phyloP scores from a whole-genome alignment of 331 rosid genomes.

The Quercus phellos region DNA sequence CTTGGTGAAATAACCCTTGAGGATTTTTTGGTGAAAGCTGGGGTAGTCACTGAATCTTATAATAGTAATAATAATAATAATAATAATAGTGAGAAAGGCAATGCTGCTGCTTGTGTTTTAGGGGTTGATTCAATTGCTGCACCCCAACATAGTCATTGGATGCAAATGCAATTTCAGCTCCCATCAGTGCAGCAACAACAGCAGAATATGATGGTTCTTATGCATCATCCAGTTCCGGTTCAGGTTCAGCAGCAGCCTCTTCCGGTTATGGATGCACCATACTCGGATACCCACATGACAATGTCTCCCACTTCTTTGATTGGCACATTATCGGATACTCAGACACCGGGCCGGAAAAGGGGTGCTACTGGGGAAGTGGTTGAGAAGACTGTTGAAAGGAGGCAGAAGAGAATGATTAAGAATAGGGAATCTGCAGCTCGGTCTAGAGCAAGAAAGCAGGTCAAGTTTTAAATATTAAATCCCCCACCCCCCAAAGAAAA shows the following conservation, averaged over 20 bases:
- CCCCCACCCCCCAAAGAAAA: too few species aligned
- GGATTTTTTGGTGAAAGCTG: slow-evolving; percentile 47
- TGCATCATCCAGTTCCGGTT: slow-evolving; percentile 12
- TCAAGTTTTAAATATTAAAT: slow-evolving; percentile 3
- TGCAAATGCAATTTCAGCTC: slow-evolving; percentile 35
- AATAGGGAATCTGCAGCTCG: slow-evolving; percentile 57
- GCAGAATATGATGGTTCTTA: slow-evolving; percentile 28
- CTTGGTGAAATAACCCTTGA: slow-evolving; percentile 49
- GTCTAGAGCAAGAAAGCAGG: slow-evolving; percentile 54
- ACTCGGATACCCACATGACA: slow-evolving; percentile 24
- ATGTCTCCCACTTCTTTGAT: slow-evolving; percentile 39
- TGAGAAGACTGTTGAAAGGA: slow-evolving; percentile 51
- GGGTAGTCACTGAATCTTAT: slow-evolving; percentile 33
- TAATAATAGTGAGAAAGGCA: background rate
- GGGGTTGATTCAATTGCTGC: slow-evolving; percentile 23
- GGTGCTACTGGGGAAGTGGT: slow-evolving; percentile 36
- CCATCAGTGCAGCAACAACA: slow-evolving; percentile 31
- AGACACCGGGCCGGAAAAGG: slow-evolving; percentile 36
- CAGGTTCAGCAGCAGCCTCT: slow-evolving; percentile 28
- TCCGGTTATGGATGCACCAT: slow-evolving; percentile 34
- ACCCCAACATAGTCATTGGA: slow-evolving; percentile 32
- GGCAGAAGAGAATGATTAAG: slow-evolving; percentile 55
- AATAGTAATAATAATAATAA: background rate
- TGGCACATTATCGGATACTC: slow-evolving; percentile 35
- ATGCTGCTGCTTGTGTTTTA: slow-evolving; percentile 12